Evolutionary conservation across 176 grass and related monocot genomes (phyloP), one percentile per base, ranked within the genome.

Genomic region (Dactylis glomerata): DNA sequence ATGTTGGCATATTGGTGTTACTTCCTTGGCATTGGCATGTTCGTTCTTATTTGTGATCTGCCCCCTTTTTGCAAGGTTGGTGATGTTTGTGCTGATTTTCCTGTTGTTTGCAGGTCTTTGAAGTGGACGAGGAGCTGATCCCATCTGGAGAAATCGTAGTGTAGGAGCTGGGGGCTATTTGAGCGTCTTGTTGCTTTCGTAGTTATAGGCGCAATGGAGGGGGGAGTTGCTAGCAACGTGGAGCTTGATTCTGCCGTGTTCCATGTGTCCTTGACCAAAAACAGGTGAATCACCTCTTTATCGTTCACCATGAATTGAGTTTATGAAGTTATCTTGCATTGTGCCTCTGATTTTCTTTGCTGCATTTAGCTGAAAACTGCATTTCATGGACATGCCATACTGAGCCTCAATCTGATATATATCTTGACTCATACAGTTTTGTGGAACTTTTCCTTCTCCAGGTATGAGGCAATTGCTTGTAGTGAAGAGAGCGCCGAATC

Each of bases 241-340:
- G 75, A 50, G n/a, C 92, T 99, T 73, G 97, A 96, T 92, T 96
- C 87, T 86, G 90, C 67, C 22, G 80, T 94, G 14, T 99, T 99
- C 82, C 87, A 91, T 57, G 84, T 92, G 40, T 89, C 79, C 30
- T 94, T 59, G 31, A 41, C 54, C 5, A 55, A 92, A 36, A 92
- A 94, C 81, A 99, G 97, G 97, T 96, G 80, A 86, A 16, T n/a
- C 62, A 33, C 70, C 79, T 36, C 3, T 85, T 28, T 22, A 31
- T 70, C 10, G 75, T 86, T 69, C 38, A 64, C 41, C 2, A 14
- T 52, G 5, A 69, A 75, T 68, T 88, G 34, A 16, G 64, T 37
- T 64, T 46, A 42, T 12, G 37, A 46, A 71, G 10, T 82, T 50
- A 23, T 64, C 9, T 63, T 46, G 46, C 3, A 77, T 6, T 10